Evolutionary conservation across 495 filamentous ascomycete species (phyloP), one percentile per base, ranked within the genome.

Genomic region (Trichoderma erinaceum): DNA sequence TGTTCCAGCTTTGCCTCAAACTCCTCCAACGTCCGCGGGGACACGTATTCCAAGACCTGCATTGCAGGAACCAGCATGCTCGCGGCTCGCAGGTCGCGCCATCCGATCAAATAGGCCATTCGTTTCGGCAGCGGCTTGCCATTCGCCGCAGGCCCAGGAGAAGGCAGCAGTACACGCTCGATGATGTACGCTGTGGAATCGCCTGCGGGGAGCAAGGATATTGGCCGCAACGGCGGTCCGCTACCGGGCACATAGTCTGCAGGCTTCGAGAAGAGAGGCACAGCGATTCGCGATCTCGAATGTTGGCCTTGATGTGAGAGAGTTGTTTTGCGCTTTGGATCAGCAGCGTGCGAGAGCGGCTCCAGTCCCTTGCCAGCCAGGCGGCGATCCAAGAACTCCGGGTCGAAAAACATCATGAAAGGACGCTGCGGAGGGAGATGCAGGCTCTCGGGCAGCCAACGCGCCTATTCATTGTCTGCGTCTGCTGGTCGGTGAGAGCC

Each of bases 151-250:
- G 68, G 70, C 23, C 73, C 67, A 18, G 73, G 61, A 11, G 66
- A 65, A 13, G 79, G 79, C n/a, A 78, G 67, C 27, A 82, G 71
- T 67, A 75, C 72, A 58, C 81, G 77, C 71, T 81, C 76, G 71
- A 82, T 71, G 65, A 83, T 82, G 69, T 79, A 82, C 21, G 78
- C 81, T 43, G 77, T 76, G 18, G 80, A 77, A 64, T 82, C 81
- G 66, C 72, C 66, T 7, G 74, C 73, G 15, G 76, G 80, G 0
- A 67, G 32, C 21, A 83, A 68, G 27, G 72, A 67, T 32, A 82
- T 71, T 10, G 73, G 77, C n/a, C 75, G 74, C 1, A 74, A 68
- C 0, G 75, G 76, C 1, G 78, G 79, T 0, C 78, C 79, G 2
- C 77, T 78, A 71, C 78, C 78, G 32, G 71, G 76, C 27, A 74